Percentiles rank a stretch among this genome's conserved stretches.
These are phyloP conservation scores for Aspergillus pseudotamarii DNA, from an alignment of 2,329 filamentous ascomycete genomes.

Conservation along the genomic window DNA sequence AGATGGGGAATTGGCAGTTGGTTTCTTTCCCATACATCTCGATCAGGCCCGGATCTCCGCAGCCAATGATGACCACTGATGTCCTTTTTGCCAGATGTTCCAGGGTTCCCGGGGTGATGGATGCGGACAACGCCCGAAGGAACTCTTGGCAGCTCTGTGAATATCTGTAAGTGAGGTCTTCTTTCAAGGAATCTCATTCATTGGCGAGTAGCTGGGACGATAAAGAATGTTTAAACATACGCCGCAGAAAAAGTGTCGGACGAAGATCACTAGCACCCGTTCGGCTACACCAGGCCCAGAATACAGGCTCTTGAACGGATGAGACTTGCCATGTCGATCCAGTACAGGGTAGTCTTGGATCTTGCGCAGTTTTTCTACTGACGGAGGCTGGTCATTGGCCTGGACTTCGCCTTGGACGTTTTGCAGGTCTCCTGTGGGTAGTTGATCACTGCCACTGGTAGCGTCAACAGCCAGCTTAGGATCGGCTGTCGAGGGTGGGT, in stretches of 20 bases:
- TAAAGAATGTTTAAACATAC: conserved; percentile 52
- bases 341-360: conserved; percentile 48
- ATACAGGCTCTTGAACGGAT: conserved; percentile 66
- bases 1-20: conserved; percentile 71
- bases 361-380: not conserved
- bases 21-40: conserved; percentile 66
- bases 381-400: not conserved
- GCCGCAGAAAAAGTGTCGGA: conserved; percentile 80
- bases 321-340: conserved; percentile 62
- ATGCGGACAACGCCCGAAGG: conserved; percentile 62
- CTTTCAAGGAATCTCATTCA: not conserved
- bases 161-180: not conserved
- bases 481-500: not conserved
- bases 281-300: conserved; percentile 37
- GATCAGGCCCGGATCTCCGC: conserved; percentile 70
- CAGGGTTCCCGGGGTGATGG: conserved; percentile 52
- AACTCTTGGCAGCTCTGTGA: conserved; percentile 75
- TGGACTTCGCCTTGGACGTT: not conserved
- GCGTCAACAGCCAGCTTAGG: not conserved
- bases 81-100: conserved; percentile 55
- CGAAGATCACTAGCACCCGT: conserved; percentile 70
- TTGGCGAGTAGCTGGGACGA: not conserved
- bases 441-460: not conserved
- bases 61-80: conserved; percentile 71
- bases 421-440: not conserved